Evolutionary conservation across 352 stramenopile genomes (phyloP), one percentile per base, ranked within the genome.

Genomic region (Phytophthora pluvialis): DNA sequence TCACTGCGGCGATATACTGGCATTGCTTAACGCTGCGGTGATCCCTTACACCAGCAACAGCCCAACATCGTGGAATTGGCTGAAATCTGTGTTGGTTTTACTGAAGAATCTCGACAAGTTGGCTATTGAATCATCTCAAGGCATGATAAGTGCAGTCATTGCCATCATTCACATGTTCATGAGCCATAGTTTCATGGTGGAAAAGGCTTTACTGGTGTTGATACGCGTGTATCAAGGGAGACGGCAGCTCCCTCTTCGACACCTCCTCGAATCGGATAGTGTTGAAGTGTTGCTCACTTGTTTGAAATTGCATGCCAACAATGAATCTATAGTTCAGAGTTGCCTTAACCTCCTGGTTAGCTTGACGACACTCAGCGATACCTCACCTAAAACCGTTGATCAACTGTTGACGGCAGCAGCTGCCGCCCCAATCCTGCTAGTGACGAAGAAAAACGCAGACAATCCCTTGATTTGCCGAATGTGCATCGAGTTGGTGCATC

Each of bases 121-220:
- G 10, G 3, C 29, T 12, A 25, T 15, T 28, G 32, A 67, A 61
- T 68, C 61, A 7, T 35, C 25, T 15, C 45, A 61, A 56, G 51
- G 47, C 11, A 50, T 16, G 28, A 54, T 50, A 2, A 58, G 11
- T 3, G 54, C 21, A 38, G 46, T 51, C 13, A 13, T 72, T 18
- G 21, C 9, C 7, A 48, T 64, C n/a, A 57, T 68, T 45, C 45
- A 35, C 10, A 68, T 68, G 55, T 72, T 62, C 45, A 68, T 68
- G 31, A 60, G 55, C 16, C 67, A 75, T 42, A 64, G 21, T 43
- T 72, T 60, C 43, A 71, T 75, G 51, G 62, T 75, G 16, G 40
- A 48, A 15, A 68, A 40, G 16, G 44, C 67, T 21, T 12, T 68
- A 12, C 2, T 40, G 13, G 25, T 75, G 25, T 16, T 72, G 15